A percentile compares a stretch with the other conserved stretches of the same genome.
Conservation (phyloP, 1,284 basidiomycete species). For the Ganoderma lucidum region DNA sequence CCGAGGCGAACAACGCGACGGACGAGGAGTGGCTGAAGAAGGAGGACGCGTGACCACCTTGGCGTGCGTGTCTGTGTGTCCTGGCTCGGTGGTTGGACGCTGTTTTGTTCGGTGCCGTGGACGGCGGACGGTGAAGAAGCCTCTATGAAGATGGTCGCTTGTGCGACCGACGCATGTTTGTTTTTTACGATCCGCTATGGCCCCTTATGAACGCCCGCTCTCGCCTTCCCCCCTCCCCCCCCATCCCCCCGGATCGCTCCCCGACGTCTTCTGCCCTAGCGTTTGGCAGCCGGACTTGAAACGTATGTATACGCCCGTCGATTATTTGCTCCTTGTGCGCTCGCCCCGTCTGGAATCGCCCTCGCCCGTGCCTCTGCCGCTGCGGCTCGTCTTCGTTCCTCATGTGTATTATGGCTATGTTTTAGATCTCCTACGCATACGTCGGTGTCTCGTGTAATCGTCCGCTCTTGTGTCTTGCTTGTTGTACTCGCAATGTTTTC, state of each 20-base stretch:
- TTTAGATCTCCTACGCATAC: slow-evolving; percentile 8
- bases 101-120: background rate
- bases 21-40: slow-evolving; percentile 43
- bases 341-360: background rate
- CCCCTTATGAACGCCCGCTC: background rate
- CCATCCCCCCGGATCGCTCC: too few species aligned
- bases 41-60: slow-evolving; percentile 34
- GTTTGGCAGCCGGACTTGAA: too few species aligned
- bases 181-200: background rate
- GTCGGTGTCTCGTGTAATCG: slow-evolving; percentile 8
- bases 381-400: background rate
- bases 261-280: too few species aligned
- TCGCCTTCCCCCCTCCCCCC: background rate
- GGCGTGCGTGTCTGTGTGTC: background rate
- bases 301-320: background rate
- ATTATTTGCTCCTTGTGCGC: background rate
- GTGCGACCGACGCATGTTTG: background rate
- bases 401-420: background rate
- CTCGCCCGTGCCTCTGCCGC: background rate
- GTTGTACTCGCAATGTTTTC: slow-evolving; percentile 13
- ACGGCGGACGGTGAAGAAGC: background rate
- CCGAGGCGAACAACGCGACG: slow-evolving; percentile 42
- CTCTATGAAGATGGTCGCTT: background rate
- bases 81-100: background rate
- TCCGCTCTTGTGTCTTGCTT: slow-evolving; percentile 6